Evolutionary conservation across 2,329 filamentous ascomycete species (phyloP).

Genomic region (Aspergillus felis): DNA sequence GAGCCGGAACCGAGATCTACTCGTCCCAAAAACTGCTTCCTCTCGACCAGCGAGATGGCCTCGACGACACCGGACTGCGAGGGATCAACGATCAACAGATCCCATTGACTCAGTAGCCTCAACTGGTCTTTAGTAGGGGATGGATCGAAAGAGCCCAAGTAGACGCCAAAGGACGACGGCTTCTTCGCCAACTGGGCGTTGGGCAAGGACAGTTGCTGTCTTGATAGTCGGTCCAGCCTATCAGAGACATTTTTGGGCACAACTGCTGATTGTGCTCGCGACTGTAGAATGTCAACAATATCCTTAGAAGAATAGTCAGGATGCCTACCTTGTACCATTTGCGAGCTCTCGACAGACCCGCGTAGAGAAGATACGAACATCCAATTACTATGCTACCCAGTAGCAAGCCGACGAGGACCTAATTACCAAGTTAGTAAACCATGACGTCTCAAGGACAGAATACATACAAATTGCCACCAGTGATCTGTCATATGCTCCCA

Average conservation of each 20-base stretch:
- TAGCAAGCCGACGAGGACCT: slow-evolving; percentile 36
- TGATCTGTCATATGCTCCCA: slow-evolving; percentile 34
- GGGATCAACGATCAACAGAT: slow-evolving; percentile 44
- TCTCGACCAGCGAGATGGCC: slow-evolving; percentile 24
- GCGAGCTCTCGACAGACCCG: slow-evolving; percentile 17
- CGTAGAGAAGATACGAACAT: slow-evolving; percentile 27
- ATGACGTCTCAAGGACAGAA: not conserved
- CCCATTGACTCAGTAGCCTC: slow-evolving; percentile 40
- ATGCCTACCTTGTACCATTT: slow-evolving; percentile 27
- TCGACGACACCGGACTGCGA: slow-evolving; percentile 32
- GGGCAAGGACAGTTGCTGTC: slow-evolving; percentile 19
- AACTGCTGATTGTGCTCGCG: slow-evolving; percentile 17
- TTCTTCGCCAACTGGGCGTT: slow-evolving; percentile 16
- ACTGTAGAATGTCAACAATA: slow-evolving; percentile 14
- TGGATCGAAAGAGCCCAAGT: slow-evolving; percentile 37
- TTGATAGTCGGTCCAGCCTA: slow-evolving; percentile 20
- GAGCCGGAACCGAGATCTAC: slow-evolving; percentile 26
- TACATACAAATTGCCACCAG: slow-evolving; percentile 44
- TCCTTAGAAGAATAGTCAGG: not conserved
- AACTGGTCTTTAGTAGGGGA: slow-evolving; percentile 30
- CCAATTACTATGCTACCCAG: slow-evolving; percentile 28
- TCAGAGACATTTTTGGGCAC: slow-evolving; percentile 22
- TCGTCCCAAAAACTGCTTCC: slow-evolving; percentile 29
- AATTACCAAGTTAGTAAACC: slow-evolving; percentile 9
- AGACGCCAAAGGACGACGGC: slow-evolving; percentile 41